Base-by-base conservation (phyloP, 2,329 filamentous ascomycete genomes). In the Fusarium devonianum region DNA sequence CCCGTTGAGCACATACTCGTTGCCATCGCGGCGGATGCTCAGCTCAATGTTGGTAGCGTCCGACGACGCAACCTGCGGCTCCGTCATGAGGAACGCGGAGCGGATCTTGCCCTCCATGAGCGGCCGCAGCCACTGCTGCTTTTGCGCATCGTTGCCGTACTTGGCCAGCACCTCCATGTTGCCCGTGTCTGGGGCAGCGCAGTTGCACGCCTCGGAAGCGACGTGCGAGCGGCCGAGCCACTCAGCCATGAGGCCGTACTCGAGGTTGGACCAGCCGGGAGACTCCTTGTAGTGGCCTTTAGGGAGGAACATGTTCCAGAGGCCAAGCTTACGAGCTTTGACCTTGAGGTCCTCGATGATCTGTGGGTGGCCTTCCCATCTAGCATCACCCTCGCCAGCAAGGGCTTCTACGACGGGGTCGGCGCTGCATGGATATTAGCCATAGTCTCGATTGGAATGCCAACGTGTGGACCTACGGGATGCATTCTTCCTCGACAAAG, bases 291-390 rank as follows among this genome's bases (percentile, higher is more conserved):
- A 97, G 76, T 97, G 92, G 65, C 87, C 92, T 78, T 89, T 93
- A 59, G 94, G 90, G 63, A 99, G 75, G 80, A 99, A 99, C 87
- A 99, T 89, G 76, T 99, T 99, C 94, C 94, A 99, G 34, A 99
- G 80, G 2, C 93, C 94, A 18, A 96, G 82, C 63, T 88, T 81
- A 68, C 81, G 83, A 33, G 93, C 94, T 72, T 92, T 89, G 59
- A 75, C 78, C 82, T 97, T 97, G 64, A 99, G 82, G 45, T 94
- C 87, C 63, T 99, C 94, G 54, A 99, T 83, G 64, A 97, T 81
- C 30, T 80, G 71, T 1, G 94, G 93, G 70, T 95, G 89, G 28
- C 79, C 75, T 60, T 88, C 82, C 88, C 93, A 97, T 78, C 93
- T 85, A 55, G 83, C 75, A 38, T 86, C 80, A 56, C 89, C 90